These are phyloP conservation scores for Scheffersomyces parashehatae DNA, from an alignment of 1,139 yeast species.

Conservation along the genomic window DNA sequence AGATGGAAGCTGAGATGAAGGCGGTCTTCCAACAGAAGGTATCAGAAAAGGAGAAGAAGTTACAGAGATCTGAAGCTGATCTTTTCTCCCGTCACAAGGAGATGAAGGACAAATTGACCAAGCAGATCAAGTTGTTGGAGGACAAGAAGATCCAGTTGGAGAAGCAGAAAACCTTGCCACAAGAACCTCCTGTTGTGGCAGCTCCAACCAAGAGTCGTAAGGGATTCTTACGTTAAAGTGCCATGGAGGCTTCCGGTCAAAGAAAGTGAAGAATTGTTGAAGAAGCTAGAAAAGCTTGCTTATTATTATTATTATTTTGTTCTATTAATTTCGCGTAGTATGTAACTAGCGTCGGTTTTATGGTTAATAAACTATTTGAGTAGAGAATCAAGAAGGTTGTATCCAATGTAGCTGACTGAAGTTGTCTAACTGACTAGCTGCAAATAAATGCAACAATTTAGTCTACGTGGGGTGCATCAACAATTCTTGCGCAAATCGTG, in stretches of 20 bases:
- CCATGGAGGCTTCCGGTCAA: not conserved
- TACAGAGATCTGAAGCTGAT: conserved; percentile 97
- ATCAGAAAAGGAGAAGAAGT: conserved; percentile 92
- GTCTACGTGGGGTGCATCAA: no score
- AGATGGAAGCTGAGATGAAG: conserved; percentile 97
- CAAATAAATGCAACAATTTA: no score
- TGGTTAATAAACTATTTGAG: not conserved
- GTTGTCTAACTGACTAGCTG: no score
- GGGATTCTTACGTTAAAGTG: conserved; percentile 58
- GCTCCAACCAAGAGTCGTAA: conserved; percentile 56
- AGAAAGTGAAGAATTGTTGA: not conserved
- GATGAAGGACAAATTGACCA: conserved; percentile 90
- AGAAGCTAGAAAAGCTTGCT: not conserved
- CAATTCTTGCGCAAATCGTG: no score
- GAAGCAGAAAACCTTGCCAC: conserved; percentile 51
- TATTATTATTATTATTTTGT: not conserved
- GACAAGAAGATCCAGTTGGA: conserved; percentile 88
- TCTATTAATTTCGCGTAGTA: not conserved
- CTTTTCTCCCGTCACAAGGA: conserved; percentile 94
- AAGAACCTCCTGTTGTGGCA: conserved; percentile 36
- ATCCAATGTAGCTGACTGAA: not conserved
- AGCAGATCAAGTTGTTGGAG: conserved; percentile 86
- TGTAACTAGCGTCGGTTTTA: not conserved
- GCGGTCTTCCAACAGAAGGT: conserved; percentile 96
- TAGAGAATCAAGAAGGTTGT: conserved; percentile 1